Evolutionary conservation across 352 stramenopile genomes (phyloP).

Genomic region (Aphanomyces euteiches): DNA sequence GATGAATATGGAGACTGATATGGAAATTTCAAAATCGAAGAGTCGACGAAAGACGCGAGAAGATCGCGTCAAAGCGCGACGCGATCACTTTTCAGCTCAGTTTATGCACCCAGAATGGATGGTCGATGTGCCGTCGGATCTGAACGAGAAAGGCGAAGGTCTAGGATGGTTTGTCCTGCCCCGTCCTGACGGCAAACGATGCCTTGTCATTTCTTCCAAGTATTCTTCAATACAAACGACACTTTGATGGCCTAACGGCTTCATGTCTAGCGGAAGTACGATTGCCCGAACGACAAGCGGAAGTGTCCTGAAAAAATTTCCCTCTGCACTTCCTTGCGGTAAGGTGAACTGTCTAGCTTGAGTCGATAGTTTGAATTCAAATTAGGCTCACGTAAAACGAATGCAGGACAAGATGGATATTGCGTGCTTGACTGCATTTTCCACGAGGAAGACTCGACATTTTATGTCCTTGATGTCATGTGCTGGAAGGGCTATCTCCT

Average conservation of each 20-base stretch:
- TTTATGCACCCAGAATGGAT: slow-evolving; percentile 89
- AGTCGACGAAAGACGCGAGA: slow-evolving; percentile 52
- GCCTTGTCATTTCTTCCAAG: slow-evolving; percentile 83
- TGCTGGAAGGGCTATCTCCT: slow-evolving; percentile 92
- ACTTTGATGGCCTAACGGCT: background rate
- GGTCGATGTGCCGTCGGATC: slow-evolving; percentile 71
- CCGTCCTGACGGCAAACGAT: slow-evolving; percentile 88
- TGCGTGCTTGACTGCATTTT: slow-evolving; percentile 92
- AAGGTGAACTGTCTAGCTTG: slow-evolving; percentile 11
- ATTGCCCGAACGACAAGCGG: slow-evolving; percentile 76
- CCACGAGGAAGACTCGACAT: slow-evolving; percentile 82
- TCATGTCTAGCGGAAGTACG: slow-evolving; percentile 53
- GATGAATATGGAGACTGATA: slow-evolving; percentile 32
- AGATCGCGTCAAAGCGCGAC: slow-evolving; percentile 65
- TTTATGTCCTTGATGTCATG: slow-evolving; percentile 92
- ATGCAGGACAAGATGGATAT: slow-evolving; percentile 61
- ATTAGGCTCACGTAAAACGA: slow-evolving; percentile 68
- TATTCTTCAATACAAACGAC: slow-evolving; percentile 35
- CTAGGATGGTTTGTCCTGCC: slow-evolving; percentile 89
- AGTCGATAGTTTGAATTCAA: background rate
- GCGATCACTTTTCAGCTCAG: slow-evolving; percentile 75
- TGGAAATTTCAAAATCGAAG: slow-evolving; percentile 41
- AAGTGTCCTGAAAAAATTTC: slow-evolving; percentile 81
- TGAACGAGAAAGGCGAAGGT: slow-evolving; percentile 71
- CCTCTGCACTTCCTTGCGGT: slow-evolving; percentile 68